Conservation (phyloP, 2,329 filamentous ascomycete species). For the Alternaria arborescens region DNA sequence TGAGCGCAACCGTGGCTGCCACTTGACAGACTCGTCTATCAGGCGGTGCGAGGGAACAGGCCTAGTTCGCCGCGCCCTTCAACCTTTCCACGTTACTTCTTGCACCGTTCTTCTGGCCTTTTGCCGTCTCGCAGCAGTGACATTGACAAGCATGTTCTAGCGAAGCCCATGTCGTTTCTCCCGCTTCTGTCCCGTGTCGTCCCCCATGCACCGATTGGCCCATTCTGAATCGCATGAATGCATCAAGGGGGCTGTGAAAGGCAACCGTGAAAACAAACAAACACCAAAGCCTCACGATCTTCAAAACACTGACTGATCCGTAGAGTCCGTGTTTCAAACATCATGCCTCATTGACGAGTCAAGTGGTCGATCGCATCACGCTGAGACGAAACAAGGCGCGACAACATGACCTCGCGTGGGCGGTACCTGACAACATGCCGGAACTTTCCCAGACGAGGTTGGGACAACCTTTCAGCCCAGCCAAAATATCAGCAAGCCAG, state of each 20-base stretch:
- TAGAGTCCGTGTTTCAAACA: slow-evolving; percentile 15
- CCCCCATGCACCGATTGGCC: slow-evolving; percentile 25
- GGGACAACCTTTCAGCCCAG: slow-evolving; percentile 28
- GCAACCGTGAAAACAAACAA: slow-evolving; percentile 32
- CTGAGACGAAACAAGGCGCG: slow-evolving; percentile 19
- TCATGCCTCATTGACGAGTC: slow-evolving; percentile 15
- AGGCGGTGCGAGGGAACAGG: slow-evolving; percentile 25
- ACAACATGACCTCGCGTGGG: slow-evolving; percentile 20
- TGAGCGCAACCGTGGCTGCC: slow-evolving; percentile 33
- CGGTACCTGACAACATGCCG: slow-evolving; percentile 22
- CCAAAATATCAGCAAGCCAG: slow-evolving; percentile 22
- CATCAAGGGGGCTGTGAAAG: slow-evolving; percentile 15
- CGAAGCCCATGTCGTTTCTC: slow-evolving; percentile 19
- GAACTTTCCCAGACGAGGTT: slow-evolving; percentile 18
- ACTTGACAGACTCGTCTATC: slow-evolving; percentile 34
- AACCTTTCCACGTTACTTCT: slow-evolving; percentile 22
- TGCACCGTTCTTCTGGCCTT: slow-evolving; percentile 28
- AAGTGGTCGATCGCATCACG: slow-evolving; percentile 12
- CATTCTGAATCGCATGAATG: slow-evolving; percentile 4
- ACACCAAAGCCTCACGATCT: slow-evolving; percentile 21
- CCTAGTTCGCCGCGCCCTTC: slow-evolving; percentile 29
- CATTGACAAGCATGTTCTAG: slow-evolving; percentile 27
- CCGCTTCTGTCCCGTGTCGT: slow-evolving; percentile 22
- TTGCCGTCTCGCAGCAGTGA: slow-evolving; percentile 32
- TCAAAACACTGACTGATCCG: slow-evolving; percentile 25